phyloP scores from a whole-genome alignment of 2,329 filamentous ascomycete species.

The Emmonsia crescens region DNA sequence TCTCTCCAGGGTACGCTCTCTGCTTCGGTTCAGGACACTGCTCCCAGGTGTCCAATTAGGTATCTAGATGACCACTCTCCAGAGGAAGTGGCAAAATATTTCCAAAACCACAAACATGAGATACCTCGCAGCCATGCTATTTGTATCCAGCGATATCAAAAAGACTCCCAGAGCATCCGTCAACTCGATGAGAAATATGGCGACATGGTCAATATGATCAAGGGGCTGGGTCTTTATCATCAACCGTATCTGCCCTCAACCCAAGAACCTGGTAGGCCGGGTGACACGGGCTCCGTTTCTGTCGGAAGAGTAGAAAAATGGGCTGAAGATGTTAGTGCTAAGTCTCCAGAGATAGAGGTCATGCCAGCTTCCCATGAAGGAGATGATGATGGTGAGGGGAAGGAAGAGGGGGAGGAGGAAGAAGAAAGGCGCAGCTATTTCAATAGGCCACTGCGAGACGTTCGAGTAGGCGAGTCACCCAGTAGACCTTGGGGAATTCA shows the following conservation, averaged over 20 bases:
- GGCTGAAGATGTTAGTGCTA: slow-evolving; percentile 64
- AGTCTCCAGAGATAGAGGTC: slow-evolving; percentile 32
- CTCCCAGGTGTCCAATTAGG: slow-evolving; percentile 76
- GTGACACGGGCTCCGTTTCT: slow-evolving; percentile 34
- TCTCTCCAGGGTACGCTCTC: slow-evolving; percentile 34
- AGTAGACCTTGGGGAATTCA: slow-evolving; percentile 88
- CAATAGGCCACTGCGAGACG: slow-evolving; percentile 73
- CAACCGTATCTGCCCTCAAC: slow-evolving; percentile 67
- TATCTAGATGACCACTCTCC: slow-evolving; percentile 87
- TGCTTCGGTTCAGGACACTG: slow-evolving; percentile 35
- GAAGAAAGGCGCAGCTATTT: slow-evolving; percentile 63
- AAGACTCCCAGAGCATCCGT: slow-evolving; percentile 71
- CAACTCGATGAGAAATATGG: slow-evolving; percentile 92
- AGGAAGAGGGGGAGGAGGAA: slow-evolving; percentile 25
- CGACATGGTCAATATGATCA: slow-evolving; percentile 86
- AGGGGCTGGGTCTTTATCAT: slow-evolving; percentile 76
- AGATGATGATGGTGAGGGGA: slow-evolving; percentile 17
- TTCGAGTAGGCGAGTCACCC: slow-evolving; percentile 87
- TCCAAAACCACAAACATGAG: slow-evolving; percentile 91
- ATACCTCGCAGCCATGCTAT: slow-evolving; percentile 87
- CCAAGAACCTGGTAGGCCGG: slow-evolving; percentile 33
- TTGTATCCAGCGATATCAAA: slow-evolving; percentile 81
- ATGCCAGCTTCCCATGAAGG: slow-evolving; percentile 21
- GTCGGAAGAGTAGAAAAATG: slow-evolving; percentile 72
- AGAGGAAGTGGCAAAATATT: slow-evolving; percentile 85